Base-by-base conservation (phyloP, 441 rosid genomes). In the Erysimum cheiri region DNA sequence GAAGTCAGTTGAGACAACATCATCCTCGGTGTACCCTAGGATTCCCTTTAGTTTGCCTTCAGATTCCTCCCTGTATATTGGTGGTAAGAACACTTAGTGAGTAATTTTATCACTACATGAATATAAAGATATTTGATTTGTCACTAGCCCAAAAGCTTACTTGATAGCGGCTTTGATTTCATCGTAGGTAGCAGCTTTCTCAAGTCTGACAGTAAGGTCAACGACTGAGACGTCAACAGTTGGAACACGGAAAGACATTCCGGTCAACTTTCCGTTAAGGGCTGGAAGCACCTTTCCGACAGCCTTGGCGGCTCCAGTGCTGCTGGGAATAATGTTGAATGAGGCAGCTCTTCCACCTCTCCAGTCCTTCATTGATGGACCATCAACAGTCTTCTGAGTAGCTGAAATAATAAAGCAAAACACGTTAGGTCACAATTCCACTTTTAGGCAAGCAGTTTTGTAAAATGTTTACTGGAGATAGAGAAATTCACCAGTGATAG, bases 271-370 rank as follows among this genome's bases (percentile, higher is more conserved):
- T 43, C 96, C 96, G 31, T 89, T 89, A 62, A 92, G 79, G 9
- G 85, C 43, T 8, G 94, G 97, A 60, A 89, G 74, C 50, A 89
- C 96, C 67, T 92, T 89, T 11, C 94, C 97, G 19, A 89, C 94
- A 41, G 94, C 94, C 97, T 91, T 89, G 43, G 97, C 98, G 59
- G 97, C 98, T 62, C 97, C 94, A 40, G 89, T 84, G 69, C 91
- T 89, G 81, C 88, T 85, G 37, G 92, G 92, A 71, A 88, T 92
- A 69, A 92, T 93, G 77, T 88, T 90, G 83, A 87, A 93, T 28
- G 98, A 93, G 73, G 98, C 97, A 72, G 97, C 98, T 77, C 98
- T 90, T 59, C 97, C 96, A 81, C 97, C 93, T 84, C 96, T 86
- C 93, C 97, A 91, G 76, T 93, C 98, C 85, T 91, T 93, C 90